phyloP scores from a whole-genome alignment of 2,329 filamentous ascomycete species.

The Podosphaera fusca region DNA sequence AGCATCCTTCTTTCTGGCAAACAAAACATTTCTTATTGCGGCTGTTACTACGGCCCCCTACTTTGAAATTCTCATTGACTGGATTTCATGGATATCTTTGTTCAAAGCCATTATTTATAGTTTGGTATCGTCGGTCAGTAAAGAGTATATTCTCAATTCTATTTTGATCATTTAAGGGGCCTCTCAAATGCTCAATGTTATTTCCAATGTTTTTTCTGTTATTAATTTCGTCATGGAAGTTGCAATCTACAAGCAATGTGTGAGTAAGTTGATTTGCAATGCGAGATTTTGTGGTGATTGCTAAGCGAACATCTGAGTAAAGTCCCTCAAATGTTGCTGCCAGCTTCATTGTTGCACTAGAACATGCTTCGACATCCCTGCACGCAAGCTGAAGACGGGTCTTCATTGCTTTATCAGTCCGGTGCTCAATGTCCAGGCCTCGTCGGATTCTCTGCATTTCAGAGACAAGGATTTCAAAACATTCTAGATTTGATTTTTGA shows the following conservation, averaged over 20 bases:
- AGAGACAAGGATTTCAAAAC: not conserved
- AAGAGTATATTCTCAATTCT: not conserved
- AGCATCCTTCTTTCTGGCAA: not conserved
- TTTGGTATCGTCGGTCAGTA: constrained; percentile 1
- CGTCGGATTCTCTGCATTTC: not conserved
- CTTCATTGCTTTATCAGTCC: not conserved
- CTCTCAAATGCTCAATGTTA: not conserved
- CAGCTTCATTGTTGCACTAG: not conserved
- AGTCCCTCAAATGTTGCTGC: not conserved
- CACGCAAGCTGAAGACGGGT: not conserved
- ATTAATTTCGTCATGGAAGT: not conserved
- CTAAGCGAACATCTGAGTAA: not conserved
- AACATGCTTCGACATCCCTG: not conserved
- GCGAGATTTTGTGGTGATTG: not conserved
- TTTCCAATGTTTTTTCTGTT: not conserved
- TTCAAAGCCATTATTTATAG: not conserved
- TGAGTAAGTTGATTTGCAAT: not conserved
- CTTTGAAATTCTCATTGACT: not conserved
- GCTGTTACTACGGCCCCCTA: not conserved
- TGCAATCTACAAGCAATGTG: not conserved
- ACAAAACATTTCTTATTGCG: not conserved
- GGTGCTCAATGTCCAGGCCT: not conserved
- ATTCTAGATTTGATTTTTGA: not conserved
- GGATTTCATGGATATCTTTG: not conserved
- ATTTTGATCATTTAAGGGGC: not conserved